Conservation (phyloP, 2,329 filamentous ascomycete genomes). For the Fusarium devonianum region DNA sequence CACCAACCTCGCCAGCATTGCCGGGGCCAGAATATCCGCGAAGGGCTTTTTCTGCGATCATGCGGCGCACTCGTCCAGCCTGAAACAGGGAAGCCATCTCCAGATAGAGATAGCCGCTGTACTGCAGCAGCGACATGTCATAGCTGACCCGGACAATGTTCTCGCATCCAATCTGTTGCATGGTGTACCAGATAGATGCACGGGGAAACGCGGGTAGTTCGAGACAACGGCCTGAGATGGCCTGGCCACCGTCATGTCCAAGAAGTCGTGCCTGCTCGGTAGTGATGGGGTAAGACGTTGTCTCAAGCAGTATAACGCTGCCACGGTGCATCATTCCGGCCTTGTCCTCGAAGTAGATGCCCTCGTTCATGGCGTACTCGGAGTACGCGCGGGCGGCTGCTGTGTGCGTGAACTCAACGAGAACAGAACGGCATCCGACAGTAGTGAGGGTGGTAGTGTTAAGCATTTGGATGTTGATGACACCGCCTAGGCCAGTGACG, state of each 20-base stretch:
- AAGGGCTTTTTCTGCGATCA: neutral
- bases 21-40: too few species aligned
- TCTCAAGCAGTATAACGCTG: neutral
- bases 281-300: neutral
- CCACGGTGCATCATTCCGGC: neutral
- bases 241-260: neutral
- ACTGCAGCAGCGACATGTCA: too few species aligned
- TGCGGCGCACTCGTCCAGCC: neutral
- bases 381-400: neutral
- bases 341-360: slow-evolving; percentile 1
- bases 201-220: slow-evolving; percentile 29
- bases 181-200: slow-evolving; percentile 29
- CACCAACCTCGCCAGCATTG: too few species aligned
- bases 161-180: slow-evolving; percentile 17
- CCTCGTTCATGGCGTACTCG: fast-evolving
- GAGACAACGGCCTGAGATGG: slow-evolving; percentile 19
- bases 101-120: slow-evolving; percentile 17
- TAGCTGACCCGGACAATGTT: slow-evolving; percentile 8
- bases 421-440: neutral
- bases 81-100: slow-evolving; percentile 33
- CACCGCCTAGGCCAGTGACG: slow-evolving; percentile 20
- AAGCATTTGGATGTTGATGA: slow-evolving; percentile 16
- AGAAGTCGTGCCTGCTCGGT: fast-evolving
- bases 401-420: slow-evolving; percentile 34
- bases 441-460: neutral